Conservation (phyloP, 1,139 yeast species). For the Scheffersomyces insectosa region DNA sequence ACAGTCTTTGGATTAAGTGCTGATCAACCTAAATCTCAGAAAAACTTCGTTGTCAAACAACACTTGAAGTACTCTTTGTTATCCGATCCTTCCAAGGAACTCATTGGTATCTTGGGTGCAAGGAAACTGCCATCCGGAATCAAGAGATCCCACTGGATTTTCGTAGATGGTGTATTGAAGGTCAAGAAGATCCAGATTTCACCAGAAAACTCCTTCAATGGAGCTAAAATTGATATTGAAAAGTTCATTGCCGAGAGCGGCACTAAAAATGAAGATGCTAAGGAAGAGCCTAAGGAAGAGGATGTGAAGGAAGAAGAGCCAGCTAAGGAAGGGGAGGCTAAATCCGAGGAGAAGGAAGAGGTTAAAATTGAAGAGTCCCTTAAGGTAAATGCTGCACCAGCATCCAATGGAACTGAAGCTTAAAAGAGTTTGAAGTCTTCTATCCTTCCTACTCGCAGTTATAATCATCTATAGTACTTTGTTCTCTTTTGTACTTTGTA, state of each 20-base stretch:
- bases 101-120: constrained; percentile 80
- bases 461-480: too few relatives aligned
- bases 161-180: constrained; percentile 71
- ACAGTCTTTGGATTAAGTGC: constrained; percentile 70
- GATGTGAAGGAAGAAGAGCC: neutral
- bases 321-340: neutral
- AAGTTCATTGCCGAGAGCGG: constrained; percentile 22
- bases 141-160: constrained; percentile 87
- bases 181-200: constrained; percentile 67
- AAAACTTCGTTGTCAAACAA: constrained; percentile 71
- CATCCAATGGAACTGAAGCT: too few relatives aligned
- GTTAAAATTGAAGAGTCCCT: neutral
- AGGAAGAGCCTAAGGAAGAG: constrained; percentile 5
- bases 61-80: constrained; percentile 70
- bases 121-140: constrained; percentile 77
- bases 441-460: too few relatives aligned
- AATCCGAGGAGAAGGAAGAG: neutral
- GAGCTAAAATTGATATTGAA: constrained; percentile 59
- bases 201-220: constrained; percentile 73
- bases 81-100: constrained; percentile 69
- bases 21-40: constrained; percentile 74
- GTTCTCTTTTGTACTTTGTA: too few relatives aligned
- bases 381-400: neutral
- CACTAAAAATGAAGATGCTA: constrained; percentile 4
- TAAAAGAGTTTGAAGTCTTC: too few relatives aligned